phyloP scores from a whole-genome alignment of 1,139 yeast species.

The Debaryomyces udenii region DNA sequence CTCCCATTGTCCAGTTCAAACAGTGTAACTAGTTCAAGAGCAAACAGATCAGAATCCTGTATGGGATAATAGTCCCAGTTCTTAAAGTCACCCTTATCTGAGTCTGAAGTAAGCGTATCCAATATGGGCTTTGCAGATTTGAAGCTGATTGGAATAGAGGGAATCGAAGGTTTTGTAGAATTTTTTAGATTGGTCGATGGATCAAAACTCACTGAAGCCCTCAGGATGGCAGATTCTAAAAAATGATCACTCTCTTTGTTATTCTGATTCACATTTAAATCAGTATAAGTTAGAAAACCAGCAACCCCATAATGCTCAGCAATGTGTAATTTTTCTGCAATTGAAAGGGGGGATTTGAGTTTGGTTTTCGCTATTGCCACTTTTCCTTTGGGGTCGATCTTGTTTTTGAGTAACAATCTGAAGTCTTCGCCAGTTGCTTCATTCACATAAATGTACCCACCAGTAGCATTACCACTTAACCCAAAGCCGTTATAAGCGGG shows the following conservation, averaged over 20 bases:
- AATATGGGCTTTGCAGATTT: constrained; percentile 36
- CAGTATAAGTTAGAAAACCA: constrained; percentile 33
- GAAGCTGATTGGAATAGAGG: constrained; percentile 42
- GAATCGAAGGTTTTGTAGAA: constrained; percentile 23
- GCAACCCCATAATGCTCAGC: constrained; percentile 34
- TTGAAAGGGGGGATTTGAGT: constrained; percentile 17
- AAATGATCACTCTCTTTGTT: constrained; percentile 15
- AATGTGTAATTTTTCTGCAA: constrained; percentile 30
- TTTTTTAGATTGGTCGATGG: constrained; percentile 2
- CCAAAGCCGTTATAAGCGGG: constrained; percentile 44
- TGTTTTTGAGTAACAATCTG: constrained; percentile 21
- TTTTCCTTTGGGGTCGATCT: constrained; percentile 26
- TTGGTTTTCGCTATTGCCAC: constrained; percentile 34
- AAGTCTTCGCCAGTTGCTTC: constrained; percentile 37
- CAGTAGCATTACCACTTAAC: constrained; percentile 27
- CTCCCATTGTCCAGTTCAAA: constrained; percentile 20
- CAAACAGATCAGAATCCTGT: constrained; percentile 14
- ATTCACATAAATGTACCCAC: constrained; percentile 34
- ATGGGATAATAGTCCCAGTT: constrained; percentile 35
- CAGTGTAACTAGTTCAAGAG: constrained; percentile 23
- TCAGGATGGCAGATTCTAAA: constrained; percentile 22
- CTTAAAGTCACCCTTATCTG: constrained; percentile 17
- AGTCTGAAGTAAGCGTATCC: constrained; percentile 23
- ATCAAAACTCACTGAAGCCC: constrained; percentile 23
- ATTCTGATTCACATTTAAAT: constrained; percentile 15